Conservation (phyloP, 2,329 filamentous ascomycete species). For the Phyllosticta capitalensis region DNA sequence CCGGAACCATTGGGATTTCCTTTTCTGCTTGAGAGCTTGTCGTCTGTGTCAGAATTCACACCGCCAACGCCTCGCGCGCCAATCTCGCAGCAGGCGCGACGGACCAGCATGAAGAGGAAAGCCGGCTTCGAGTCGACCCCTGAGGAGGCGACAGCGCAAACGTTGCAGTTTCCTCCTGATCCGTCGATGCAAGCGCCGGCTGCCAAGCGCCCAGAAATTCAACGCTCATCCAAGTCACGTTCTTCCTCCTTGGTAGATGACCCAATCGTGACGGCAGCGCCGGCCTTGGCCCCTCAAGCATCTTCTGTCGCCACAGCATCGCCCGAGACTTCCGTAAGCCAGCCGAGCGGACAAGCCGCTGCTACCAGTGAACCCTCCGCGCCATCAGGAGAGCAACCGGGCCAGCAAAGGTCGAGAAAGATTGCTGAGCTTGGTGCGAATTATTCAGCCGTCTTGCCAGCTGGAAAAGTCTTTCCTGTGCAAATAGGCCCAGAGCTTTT, state of each 20-base stretch:
- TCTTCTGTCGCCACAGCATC: conserved; percentile 11
- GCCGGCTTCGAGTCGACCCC: conserved; percentile 4
- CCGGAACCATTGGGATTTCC: background rate
- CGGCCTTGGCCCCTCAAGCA: background rate
- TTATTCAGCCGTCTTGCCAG: conserved; percentile 44
- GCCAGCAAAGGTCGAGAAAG: background rate
- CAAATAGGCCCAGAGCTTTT: conserved; percentile 63
- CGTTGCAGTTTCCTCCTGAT: background rate
- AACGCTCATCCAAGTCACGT: background rate
- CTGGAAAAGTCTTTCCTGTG: conserved; percentile 62
- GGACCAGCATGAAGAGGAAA: conserved; percentile 8
- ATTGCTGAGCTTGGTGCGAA: conserved; percentile 3
- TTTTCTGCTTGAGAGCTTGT: conserved; percentile 4
- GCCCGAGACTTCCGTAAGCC: conserved; percentile 12
- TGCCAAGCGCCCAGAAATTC: conserved; percentile 1
- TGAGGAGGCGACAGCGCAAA: background rate
- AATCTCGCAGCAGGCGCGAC: background rate
- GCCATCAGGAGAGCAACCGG: background rate
- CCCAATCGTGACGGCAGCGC: background rate
- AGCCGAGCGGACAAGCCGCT: conserved; percentile 4
- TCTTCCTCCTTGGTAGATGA: conserved; percentile 6
- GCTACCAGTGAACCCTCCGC: background rate
- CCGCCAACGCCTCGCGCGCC: background rate
- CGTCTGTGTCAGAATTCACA: background rate
- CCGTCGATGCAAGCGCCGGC: conserved; percentile 1